Evolutionary conservation across 371 early-diverging fungal genomes (phyloP), one percentile per base, ranked within the genome.

Genomic region (Coemansia sp.): DNA sequence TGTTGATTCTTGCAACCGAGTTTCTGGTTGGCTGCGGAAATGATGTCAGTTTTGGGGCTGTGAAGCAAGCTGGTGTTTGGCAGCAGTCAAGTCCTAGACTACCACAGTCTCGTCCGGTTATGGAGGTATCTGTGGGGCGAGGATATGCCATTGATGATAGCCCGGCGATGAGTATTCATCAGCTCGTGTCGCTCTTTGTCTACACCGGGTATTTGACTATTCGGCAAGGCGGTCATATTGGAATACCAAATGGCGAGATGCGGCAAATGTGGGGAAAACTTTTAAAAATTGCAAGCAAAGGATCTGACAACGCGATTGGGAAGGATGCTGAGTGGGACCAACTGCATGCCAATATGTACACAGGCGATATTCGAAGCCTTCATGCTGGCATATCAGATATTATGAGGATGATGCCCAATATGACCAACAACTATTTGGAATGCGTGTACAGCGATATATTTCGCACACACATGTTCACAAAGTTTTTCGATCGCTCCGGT

Each of bases 181-280:
- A 56, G 65, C 65, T 65, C 11, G 51, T 57, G 2, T 36, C 65
- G 28, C 51, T 65, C 1, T 65, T 65, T 44, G 12, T 65, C 19
- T 65, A 65, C 36, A 57, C 65, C 1, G 65, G 65, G 0, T 65
- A 56, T 39, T n/a, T 65, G 65, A 58, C 58, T 7, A 36, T 58
- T 39, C 12, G 55, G 1, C 8, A 12, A 0, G 53, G 44, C 12
- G 41, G 24, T 0, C 24, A 55, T n/a, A 3, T 57, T 4, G 46
- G 4, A 6, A 57, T 65, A 15, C 65, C 65, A 4, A 55, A 65
- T 21, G 58, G 65, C 26, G 65, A 65, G 36, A 26, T 65, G 24
- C n/a, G 40, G 15, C 12, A 7, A 4, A 46, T 39, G 36, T 65
- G 65, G 65, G 23, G 23, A 23, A 23, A 23, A 23, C 23, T 23